Evolutionary conservation across 768 basidiomycete genomes (phyloP).

Genomic region (Psilocybe cubensis): DNA sequence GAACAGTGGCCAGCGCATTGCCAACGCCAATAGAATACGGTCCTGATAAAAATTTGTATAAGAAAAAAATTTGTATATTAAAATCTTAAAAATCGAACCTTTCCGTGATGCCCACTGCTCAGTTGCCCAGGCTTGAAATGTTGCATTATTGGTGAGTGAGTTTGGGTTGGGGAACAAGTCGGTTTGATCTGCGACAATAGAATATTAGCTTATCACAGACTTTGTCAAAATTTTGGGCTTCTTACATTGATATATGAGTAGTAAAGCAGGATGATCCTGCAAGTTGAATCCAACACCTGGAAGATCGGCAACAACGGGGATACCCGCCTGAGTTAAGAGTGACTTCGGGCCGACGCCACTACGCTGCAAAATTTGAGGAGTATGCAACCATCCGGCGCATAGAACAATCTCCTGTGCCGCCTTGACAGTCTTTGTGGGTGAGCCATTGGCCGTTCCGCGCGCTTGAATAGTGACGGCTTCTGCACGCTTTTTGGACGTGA

Average conservation of each 20-base stretch:
- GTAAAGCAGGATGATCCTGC: not conserved
- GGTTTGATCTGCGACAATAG: slow-evolving; percentile 9
- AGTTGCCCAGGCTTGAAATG: slow-evolving; percentile 5
- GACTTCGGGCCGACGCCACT: slow-evolving; percentile 11
- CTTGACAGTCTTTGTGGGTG: slow-evolving; percentile 4
- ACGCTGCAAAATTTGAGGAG: slow-evolving; percentile 14
- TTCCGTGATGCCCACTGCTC: slow-evolving; percentile 10
- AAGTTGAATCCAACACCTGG: slow-evolving; percentile 13
- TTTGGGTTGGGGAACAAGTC: slow-evolving; percentile 6
- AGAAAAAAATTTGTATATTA: not conserved
- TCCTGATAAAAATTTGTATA: not conserved
- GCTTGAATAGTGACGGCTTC: not conserved
- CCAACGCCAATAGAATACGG: slow-evolving; percentile 12
- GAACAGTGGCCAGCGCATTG: slow-evolving; percentile 9
- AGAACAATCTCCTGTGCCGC: slow-evolving; percentile 9
- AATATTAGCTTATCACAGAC: no score
- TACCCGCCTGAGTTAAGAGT: slow-evolving; percentile 8
- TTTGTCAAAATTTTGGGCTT: no score
- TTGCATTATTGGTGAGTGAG: not conserved
- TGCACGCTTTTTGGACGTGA: slow-evolving; percentile 8
- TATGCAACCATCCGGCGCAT: slow-evolving; percentile 14
- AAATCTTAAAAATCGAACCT: not conserved
- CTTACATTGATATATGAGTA: not conserved
- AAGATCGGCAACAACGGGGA: slow-evolving; percentile 10
- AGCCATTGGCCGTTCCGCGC: not conserved